A percentile compares a stretch with the other conserved stretches of the same genome.
Evolutionary conservation across 306 rosid genomes (phyloP).

Genomic region (Oxytropis ochrocephala): DNA sequence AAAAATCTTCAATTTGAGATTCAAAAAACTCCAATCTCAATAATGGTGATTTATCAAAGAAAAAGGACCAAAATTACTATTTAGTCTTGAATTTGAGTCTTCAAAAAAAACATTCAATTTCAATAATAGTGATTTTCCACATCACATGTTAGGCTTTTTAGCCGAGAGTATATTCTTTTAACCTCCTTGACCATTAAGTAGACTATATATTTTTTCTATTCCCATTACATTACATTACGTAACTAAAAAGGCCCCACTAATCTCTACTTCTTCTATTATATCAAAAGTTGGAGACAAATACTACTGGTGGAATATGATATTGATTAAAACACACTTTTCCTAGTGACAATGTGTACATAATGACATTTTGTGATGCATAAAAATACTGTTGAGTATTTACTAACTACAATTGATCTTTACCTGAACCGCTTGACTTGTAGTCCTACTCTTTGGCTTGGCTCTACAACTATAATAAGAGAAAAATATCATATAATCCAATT

Average conservation of each 20-base stretch:
- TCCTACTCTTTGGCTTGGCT: slow-evolving; percentile 13
- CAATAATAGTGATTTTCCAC: too few relatives aligned
- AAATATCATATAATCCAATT: not conserved
- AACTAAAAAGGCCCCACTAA: slow-evolving; percentile 21
- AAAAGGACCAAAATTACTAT: too few relatives aligned
- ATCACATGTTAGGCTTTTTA: slow-evolving; percentile 27
- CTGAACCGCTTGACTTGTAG: slow-evolving; percentile 28
- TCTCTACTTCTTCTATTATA: slow-evolving; percentile 13
- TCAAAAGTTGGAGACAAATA: slow-evolving; percentile 28
- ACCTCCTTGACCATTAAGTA: slow-evolving; percentile 23
- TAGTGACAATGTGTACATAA: slow-evolving; percentile 12
- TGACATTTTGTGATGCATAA: slow-evolving; percentile 7
- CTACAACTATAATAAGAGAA: not conserved
- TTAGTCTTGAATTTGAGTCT: too few relatives aligned
- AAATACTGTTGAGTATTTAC: not conserved
- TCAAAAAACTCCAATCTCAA: too few relatives aligned
- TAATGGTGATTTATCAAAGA: too few relatives aligned
- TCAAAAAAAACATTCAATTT: too few relatives aligned
- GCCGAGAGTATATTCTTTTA: slow-evolving; percentile 18
- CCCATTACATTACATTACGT: slow-evolving; percentile 29
- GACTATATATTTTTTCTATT: slow-evolving; percentile 22
- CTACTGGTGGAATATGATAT: slow-evolving; percentile 1
- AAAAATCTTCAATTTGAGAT: too few relatives aligned
- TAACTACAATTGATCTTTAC: slow-evolving; percentile 20
- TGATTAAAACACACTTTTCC: slow-evolving; percentile 17